These are phyloP conservation scores for Emmonsiellopsis sp. DNA, from an alignment of 2,329 filamentous ascomycete genomes.

Conservation along the genomic window DNA sequence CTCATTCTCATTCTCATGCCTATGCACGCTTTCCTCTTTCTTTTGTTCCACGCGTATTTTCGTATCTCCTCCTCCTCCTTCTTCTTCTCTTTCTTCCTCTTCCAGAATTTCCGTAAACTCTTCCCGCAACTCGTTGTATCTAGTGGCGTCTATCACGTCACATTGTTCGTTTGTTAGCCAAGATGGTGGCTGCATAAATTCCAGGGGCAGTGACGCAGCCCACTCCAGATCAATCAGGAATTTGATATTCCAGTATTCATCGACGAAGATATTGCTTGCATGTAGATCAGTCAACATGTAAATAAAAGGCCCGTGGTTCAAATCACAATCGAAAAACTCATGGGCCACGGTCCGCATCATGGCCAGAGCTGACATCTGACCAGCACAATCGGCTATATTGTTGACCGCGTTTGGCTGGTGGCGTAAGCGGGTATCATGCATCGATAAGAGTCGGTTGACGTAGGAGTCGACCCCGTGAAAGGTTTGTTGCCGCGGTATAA, in stretches of 20 bases:
- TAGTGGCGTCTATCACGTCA: not conserved
- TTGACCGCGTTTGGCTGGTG: slow-evolving; percentile 21
- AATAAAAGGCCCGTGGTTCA: slow-evolving; percentile 28
- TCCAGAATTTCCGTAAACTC: slow-evolving; percentile 8
- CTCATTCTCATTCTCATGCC: not conserved
- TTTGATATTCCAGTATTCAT: slow-evolving; percentile 25
- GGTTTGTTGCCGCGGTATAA: slow-evolving; percentile 16
- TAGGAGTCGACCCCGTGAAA: slow-evolving; percentile 19
- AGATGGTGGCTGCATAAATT: slow-evolving; percentile 19
- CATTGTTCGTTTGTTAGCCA: not conserved
- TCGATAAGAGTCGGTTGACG: slow-evolving; percentile 17
- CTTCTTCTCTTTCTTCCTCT: not conserved
- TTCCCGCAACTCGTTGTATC: slow-evolving; percentile 4
- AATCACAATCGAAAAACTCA: slow-evolving; percentile 21
- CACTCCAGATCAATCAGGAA: slow-evolving; percentile 26
- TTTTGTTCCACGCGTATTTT: not conserved
- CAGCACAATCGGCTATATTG: slow-evolving; percentile 19
- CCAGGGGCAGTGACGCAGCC: slow-evolving; percentile 20
- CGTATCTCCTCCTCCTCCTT: too few relatives aligned
- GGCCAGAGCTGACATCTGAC: slow-evolving; percentile 20
- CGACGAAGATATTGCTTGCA: slow-evolving; percentile 28
- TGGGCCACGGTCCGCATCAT: slow-evolving; percentile 20
- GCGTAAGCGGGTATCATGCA: slow-evolving; percentile 18
- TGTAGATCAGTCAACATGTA: slow-evolving; percentile 32
- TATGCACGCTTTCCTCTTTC: not conserved